Base-by-base conservation (phyloP, 768 basidiomycete species). In the Chalciporus chontae region DNA sequence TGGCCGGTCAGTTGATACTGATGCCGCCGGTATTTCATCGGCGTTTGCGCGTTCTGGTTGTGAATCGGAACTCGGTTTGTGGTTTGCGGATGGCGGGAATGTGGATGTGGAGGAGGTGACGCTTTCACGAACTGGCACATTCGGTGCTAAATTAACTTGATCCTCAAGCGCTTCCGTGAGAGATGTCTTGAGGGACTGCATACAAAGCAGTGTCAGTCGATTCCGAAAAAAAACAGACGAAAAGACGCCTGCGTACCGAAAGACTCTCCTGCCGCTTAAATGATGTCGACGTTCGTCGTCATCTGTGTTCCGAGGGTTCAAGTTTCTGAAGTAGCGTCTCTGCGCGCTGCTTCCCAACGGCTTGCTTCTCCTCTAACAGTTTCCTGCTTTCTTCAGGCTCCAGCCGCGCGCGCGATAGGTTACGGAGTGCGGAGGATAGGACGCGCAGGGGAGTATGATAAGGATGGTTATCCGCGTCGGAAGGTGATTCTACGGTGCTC, bases 381-480 rank as follows among this genome's bases (percentile, higher is more conserved):
- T 68, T 72, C 34, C 81, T 69, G 26, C 69, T 74, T 48, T 82
- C 78, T 64, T 90, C 87, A 43, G 91, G 69, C 56, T 89, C 87
- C 43, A 78, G 52, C 31, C 83, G 70, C 1, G 69, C 79, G 50
- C 75, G 73, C 15, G 82, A 73, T 14, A 90, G 61, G 48, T 76
- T 80, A 44, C 80, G 71, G 9, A 87, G 67, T 1, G 87, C 84
- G 1, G 80, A 78, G 0, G 90, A 90, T 15, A 93, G 69, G 5
- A 83, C 74, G 19, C 90, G 81, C 14, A 92, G 59, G 2, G 84
- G 77, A 1, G 81, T 71, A 55, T 87, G 83, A 55, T 87, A 87
- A 1, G 87, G 82, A 58, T 83, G 77, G 23, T 55, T 64, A 27
- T 74, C 58, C 3, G 69, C 57, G 40, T 79, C 73, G 6, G 76